Evolutionary conservation across 2,329 filamentous ascomycete species (phyloP).

Genomic region (Diplodia mutila): DNA sequence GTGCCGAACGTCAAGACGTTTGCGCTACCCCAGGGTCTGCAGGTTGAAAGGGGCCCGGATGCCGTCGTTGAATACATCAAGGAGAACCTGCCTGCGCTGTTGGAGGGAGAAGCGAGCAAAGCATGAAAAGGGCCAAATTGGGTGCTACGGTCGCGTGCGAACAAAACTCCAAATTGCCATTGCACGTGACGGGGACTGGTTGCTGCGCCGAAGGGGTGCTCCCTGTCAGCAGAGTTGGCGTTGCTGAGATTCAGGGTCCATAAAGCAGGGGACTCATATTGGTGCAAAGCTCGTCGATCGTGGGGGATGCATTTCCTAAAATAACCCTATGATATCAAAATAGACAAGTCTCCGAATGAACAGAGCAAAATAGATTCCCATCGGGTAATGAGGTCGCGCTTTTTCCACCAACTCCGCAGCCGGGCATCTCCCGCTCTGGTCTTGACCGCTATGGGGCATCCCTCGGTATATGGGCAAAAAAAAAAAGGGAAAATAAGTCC

Average conservation of each 20-base stretch:
- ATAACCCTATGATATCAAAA: constrained; percentile 17
- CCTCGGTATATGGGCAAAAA: background rate
- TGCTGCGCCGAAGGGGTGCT: background rate
- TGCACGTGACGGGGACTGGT: background rate
- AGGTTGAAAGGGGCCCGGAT: constrained; percentile 58
- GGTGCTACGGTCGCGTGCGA: constrained; percentile 4
- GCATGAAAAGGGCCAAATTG: constrained; percentile 1
- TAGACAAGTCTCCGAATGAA: constrained; percentile 1
- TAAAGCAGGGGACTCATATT: background rate
- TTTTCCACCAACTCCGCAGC: constrained; percentile 20
- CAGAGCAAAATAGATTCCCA: background rate
- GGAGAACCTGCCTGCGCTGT: constrained; percentile 45
- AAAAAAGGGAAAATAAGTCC: constrained; percentile 2
- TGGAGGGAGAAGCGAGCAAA: constrained; percentile 27
- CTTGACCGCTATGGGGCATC: constrained; percentile 1
- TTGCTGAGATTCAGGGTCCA: constrained; percentile 1
- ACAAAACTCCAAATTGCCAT: background rate
- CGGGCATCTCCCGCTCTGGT: background rate
- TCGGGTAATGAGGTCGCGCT: background rate
- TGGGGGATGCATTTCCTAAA: constrained; percentile 12
- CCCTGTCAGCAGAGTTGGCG: background rate
- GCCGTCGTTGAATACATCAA: constrained; percentile 59
- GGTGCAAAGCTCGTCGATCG: constrained; percentile 7
- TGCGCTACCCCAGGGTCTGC: constrained; percentile 58
- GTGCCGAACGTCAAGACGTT: constrained; percentile 56